These are phyloP conservation scores for Lactifluus echinatus DNA, from an alignment of 768 basidiomycete genomes.

Conservation along the genomic window DNA sequence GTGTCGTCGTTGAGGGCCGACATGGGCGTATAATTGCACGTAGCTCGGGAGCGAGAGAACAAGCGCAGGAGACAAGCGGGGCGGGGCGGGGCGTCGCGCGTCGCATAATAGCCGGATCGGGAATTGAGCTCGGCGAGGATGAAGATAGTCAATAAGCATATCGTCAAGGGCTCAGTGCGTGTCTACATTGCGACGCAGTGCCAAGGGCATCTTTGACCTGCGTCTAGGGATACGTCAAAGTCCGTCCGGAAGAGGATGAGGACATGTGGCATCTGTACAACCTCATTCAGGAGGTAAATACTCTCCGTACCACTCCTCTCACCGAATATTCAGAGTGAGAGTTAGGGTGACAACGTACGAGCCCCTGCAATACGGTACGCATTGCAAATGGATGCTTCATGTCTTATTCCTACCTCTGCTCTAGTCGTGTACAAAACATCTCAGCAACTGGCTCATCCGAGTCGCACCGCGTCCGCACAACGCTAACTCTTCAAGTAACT, in stretches of 20 bases:
- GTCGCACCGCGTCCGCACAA: slow-evolving; percentile 78
- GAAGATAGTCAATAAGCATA: slow-evolving; percentile 70
- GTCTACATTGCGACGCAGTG: slow-evolving; percentile 17
- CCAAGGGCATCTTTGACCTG: slow-evolving; percentile 22
- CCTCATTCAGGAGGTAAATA: too few relatives aligned
- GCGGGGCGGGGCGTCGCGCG: too few relatives aligned
- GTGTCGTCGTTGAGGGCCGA: neutral
- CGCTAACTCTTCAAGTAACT: slow-evolving; percentile 74
- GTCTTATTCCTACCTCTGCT: neutral
- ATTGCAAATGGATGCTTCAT: too few relatives aligned
- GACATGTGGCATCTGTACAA: slow-evolving; percentile 99
- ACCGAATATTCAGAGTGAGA: slow-evolving; percentile 18
- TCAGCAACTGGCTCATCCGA: slow-evolving; percentile 92
- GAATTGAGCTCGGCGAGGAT: too few relatives aligned
- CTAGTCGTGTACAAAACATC: slow-evolving; percentile 78
- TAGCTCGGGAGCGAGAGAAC: too few relatives aligned
- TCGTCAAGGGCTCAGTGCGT: slow-evolving; percentile 79
- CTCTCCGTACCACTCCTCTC: neutral
- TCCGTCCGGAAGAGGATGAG: slow-evolving; percentile 95
- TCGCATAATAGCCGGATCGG: too few relatives aligned
- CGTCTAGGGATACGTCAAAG: slow-evolving; percentile 79
- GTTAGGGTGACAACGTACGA: slow-evolving; percentile 68
- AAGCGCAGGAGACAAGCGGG: too few relatives aligned
- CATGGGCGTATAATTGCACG: too few relatives aligned
- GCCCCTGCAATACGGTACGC: slow-evolving; percentile 75